A percentile compares a stretch with the other conserved stretches of the same genome.
Evolutionary conservation across 2,329 filamentous ascomycete genomes (phyloP).

Genomic region (Epichloe gansuensis): DNA sequence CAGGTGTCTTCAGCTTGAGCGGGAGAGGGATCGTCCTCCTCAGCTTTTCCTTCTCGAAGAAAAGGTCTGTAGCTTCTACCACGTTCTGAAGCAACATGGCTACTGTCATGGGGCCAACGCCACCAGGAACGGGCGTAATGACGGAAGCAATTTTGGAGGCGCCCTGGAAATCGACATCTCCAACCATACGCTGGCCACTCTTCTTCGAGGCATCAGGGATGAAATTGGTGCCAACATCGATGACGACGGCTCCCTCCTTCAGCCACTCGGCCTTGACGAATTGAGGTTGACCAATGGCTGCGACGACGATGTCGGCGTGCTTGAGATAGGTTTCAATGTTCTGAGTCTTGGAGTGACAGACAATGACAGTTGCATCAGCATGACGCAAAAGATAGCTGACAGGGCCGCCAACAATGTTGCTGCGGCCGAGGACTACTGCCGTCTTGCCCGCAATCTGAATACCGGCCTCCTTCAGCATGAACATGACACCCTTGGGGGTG

Average conservation of each 20-base stretch:
- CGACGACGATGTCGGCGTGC: conserved; percentile 77
- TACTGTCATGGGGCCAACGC: conserved; percentile 97
- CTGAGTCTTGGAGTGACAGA: conserved; percentile 83
- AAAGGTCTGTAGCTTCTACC: conserved; percentile 67
- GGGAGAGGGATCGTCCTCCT: conserved; percentile 73
- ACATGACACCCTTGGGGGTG: conserved; percentile 96
- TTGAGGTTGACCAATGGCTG: conserved; percentile 74
- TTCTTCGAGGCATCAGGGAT: conserved; percentile 81
- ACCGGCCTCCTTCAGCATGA: conserved; percentile 69
- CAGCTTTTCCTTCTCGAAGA: conserved; percentile 72
- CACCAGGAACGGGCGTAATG: conserved; percentile 92
- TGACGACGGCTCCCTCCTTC: conserved; percentile 88
- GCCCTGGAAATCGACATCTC: conserved; percentile 85
- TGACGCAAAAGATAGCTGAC: conserved; percentile 93
- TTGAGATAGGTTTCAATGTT: conserved; percentile 63
- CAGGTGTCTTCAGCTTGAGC: conserved; percentile 62
- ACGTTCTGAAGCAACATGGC: conserved; percentile 97
- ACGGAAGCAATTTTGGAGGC: conserved; percentile 76
- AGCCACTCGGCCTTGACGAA: conserved; percentile 94
- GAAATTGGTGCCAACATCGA: conserved; percentile 97
- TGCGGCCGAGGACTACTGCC: conserved; percentile 85
- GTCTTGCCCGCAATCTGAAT: conserved; percentile 80
- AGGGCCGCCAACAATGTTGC: conserved; percentile 94
- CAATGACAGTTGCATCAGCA: conserved; percentile 89
- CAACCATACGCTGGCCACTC: conserved; percentile 81